phyloP scores from a whole-genome alignment of 2,329 filamentous ascomycete species.

The Ascochyta viciae-villosae region DNA sequence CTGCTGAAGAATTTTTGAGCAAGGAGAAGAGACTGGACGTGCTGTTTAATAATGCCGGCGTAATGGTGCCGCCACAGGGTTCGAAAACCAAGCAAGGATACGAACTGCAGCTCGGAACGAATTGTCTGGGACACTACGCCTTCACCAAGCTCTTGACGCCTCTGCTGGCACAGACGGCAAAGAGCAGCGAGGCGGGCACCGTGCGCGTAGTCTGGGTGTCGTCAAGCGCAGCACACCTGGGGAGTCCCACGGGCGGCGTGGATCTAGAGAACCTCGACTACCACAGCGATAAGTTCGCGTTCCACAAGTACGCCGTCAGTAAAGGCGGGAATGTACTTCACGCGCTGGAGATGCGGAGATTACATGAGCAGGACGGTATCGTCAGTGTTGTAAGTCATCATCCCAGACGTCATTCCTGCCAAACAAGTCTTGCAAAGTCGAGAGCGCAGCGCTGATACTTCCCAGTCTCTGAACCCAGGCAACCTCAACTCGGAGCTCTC shows the following conservation, averaged over 20 bases:
- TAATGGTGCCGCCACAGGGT: constrained; percentile 40
- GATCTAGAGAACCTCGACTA: constrained; percentile 30
- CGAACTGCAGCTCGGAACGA: constrained; percentile 49
- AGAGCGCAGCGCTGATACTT: not conserved
- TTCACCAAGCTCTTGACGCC: constrained; percentile 51
- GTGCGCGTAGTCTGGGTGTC: constrained; percentile 49
- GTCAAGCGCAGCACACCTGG: constrained; percentile 15
- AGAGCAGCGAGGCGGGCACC: constrained; percentile 22
- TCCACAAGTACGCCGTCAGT: constrained; percentile 31
- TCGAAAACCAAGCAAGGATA: constrained; percentile 30
- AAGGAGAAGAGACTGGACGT: constrained; percentile 54
- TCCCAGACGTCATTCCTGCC: too few relatives aligned
- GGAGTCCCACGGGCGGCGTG: constrained; percentile 23
- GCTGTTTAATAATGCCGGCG: constrained; percentile 48
- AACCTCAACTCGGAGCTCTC: constrained; percentile 39
- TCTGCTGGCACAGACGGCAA: constrained; percentile 41
- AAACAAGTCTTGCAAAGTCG: not conserved
- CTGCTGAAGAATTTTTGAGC: constrained; percentile 47
- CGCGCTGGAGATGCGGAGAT: constrained; percentile 26
- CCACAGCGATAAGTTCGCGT: constrained; percentile 2
- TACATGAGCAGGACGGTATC: constrained; percentile 24
- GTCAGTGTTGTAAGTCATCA: constrained; percentile 21
- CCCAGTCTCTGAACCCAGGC: constrained; percentile 49
- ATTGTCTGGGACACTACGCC: constrained; percentile 51
- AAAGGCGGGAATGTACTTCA: constrained; percentile 42